These are phyloP conservation scores for Cryptomeria japonica DNA, from an alignment of 75 land plant species.

Conservation along the genomic window DNA sequence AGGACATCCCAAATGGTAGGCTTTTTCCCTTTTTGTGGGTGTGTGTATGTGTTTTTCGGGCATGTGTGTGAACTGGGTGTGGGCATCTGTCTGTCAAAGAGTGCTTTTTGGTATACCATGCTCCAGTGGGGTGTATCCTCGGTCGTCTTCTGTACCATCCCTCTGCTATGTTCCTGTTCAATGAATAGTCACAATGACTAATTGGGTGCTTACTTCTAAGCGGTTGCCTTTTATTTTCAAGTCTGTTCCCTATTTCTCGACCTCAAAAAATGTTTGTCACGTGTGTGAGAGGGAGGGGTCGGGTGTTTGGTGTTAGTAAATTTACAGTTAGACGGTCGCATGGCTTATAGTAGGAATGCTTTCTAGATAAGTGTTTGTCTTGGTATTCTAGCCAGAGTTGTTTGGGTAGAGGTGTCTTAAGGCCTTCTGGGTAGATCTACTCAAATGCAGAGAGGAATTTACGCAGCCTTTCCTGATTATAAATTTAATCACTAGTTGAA, in stretches of 20 bases:
- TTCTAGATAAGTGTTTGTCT: not conserved
- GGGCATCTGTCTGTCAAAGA: not conserved
- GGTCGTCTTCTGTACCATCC: not conserved
- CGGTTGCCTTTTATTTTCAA: not conserved
- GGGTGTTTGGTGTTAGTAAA: not conserved
- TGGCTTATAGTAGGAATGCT: too few species aligned
- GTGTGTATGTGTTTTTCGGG: not conserved
- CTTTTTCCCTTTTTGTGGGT: not conserved
- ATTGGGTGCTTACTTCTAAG: not conserved
- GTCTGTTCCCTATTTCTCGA: not conserved
- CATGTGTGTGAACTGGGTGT: not conserved
- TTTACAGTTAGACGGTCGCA: not conserved
- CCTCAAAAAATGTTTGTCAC: not conserved
- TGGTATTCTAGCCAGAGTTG: not conserved
- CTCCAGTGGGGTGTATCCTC: not conserved
- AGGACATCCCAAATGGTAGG: conserved; percentile 78
- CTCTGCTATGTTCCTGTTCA: not conserved
- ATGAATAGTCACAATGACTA: not conserved
- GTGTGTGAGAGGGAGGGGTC: not conserved
- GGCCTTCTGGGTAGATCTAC: not conserved
- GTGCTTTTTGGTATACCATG: not conserved
- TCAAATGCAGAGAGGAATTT: not conserved
- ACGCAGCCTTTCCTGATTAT: not conserved
- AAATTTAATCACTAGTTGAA: too few species aligned
- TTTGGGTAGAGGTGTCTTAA: too few species aligned